Percentiles rank a stretch among this genome's conserved stretches.
Evolutionary conservation across 495 filamentous ascomycete genomes (phyloP).

Genomic region (Penicillium ucsense): DNA sequence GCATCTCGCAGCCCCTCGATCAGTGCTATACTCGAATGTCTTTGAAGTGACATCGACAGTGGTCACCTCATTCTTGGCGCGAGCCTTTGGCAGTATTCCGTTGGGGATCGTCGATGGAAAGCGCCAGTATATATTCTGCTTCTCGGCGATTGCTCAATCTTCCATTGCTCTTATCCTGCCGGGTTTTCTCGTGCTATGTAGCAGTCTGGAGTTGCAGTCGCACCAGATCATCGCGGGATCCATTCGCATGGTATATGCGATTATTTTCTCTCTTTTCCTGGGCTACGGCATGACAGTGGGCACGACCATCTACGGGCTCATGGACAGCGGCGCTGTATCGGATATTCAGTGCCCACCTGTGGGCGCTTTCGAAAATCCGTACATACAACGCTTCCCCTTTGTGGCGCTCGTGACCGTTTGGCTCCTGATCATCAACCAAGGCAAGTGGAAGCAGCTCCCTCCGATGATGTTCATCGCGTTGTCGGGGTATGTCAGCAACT

Average conservation of each 20-base stretch:
- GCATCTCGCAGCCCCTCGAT: conserved; percentile 63
- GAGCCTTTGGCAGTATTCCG: conserved; percentile 73
- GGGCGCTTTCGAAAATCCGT: conserved; percentile 18
- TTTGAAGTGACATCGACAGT: conserved; percentile 81
- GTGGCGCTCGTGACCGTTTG: conserved; percentile 46
- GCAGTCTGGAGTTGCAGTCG: conserved; percentile 75
- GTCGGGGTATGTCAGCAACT: conserved; percentile 73
- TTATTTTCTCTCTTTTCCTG: conserved; percentile 86
- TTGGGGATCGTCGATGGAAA: conserved; percentile 19
- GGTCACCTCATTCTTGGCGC: conserved; percentile 72
- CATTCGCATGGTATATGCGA: conserved; percentile 86
- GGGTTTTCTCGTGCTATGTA: conserved; percentile 74
- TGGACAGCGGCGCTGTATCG: conserved; percentile 63
- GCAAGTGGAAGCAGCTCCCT: conserved; percentile 80
- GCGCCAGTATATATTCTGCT: conserved; percentile 63
- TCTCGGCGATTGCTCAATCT: conserved; percentile 80
- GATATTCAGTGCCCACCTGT: conserved; percentile 51
- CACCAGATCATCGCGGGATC: conserved; percentile 79
- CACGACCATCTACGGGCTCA: conserved; percentile 74
- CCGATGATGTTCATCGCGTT: conserved; percentile 72
- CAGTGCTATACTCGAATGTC: conserved; percentile 66
- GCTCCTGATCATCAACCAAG: conserved; percentile 73
- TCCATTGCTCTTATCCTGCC: conserved; percentile 88
- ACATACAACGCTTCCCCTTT: conserved; percentile 40
- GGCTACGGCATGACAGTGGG: conserved; percentile 92